Evolutionary conservation across 345 rosid genomes (phyloP).

Genomic region (Citropsis articulata): DNA sequence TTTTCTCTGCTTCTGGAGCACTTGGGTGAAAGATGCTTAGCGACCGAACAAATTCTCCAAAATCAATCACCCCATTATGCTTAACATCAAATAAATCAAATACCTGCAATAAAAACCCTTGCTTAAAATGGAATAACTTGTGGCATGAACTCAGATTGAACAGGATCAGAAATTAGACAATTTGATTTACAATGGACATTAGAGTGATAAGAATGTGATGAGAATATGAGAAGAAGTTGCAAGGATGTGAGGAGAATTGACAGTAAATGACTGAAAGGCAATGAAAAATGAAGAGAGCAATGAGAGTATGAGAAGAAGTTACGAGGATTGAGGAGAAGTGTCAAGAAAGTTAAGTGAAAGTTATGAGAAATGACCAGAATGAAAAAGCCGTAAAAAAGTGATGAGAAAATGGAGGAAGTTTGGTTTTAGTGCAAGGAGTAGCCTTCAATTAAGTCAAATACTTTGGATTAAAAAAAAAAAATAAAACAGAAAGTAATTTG

Average conservation of each 20-base stretch:
- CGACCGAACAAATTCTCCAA: conserved; percentile 70
- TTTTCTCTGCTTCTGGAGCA: conserved; percentile 47
- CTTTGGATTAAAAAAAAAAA: background rate
- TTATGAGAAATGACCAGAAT: no score
- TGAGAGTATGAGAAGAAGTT: no score
- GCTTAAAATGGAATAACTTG: background rate
- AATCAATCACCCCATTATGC: conserved; percentile 61
- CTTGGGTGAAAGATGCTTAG: conserved; percentile 66
- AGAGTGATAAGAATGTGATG: background rate
- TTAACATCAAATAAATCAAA: conserved; percentile 58
- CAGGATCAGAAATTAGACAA: background rate
- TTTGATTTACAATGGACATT: background rate
- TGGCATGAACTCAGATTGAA: background rate
- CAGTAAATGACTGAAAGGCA: no score
- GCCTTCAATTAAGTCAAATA: background rate
- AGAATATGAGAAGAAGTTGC: no score
- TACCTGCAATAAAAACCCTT: conserved; percentile 38
- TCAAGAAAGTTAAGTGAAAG: no score
- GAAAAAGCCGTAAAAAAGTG: no score
- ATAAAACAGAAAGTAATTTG: background rate
- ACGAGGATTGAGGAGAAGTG: no score
- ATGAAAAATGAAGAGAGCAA: no score
- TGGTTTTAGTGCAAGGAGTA: no score
- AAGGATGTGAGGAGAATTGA: no score
- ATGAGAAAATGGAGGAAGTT: no score